Conservation (phyloP, 805 yeast genomes). For the Candida tibetensis region DNA sequence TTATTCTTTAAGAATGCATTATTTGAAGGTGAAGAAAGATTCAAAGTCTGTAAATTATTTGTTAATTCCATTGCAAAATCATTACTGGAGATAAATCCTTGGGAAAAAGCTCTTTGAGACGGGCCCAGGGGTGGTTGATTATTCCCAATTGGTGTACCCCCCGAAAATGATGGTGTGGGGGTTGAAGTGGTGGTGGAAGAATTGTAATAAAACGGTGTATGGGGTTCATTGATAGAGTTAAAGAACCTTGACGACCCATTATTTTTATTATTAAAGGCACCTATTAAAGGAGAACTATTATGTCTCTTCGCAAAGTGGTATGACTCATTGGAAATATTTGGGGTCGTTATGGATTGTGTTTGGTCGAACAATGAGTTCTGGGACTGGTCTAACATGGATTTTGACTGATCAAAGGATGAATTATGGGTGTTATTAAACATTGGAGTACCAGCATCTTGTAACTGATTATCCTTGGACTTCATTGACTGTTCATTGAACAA, state of each 20-base stretch:
- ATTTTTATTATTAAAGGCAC: conserved; percentile 5
- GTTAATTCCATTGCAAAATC: conserved; percentile 1
- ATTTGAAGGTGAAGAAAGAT: conserved; percentile 1
- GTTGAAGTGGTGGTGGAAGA: neutral
- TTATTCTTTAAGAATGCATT: neutral
- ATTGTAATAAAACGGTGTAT: neutral
- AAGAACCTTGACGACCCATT: conserved; percentile 3
- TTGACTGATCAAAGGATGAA: conserved; percentile 1
- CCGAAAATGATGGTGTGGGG: conserved; percentile 1
- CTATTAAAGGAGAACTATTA: conserved; percentile 16
- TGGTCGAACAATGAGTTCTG: conserved; percentile 1
- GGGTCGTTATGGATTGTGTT: neutral
- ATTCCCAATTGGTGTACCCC: neutral
- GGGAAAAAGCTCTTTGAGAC: neutral
- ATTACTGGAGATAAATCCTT: conserved; percentile 1
- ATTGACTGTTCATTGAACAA: neutral
- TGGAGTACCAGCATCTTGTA: neutral
- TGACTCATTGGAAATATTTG: neutral
- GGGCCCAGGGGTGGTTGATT: neutral
- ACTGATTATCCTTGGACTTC: neutral
- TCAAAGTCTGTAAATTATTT: conserved; percentile 1
- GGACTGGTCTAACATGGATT: too few relatives aligned
- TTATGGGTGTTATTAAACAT: conserved; percentile 1
- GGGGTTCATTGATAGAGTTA: conserved; percentile 1
- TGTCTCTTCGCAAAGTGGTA: conserved; percentile 9